phyloP scores from a whole-genome alignment of 805 yeast genomes.

The Candida chilensis region DNA sequence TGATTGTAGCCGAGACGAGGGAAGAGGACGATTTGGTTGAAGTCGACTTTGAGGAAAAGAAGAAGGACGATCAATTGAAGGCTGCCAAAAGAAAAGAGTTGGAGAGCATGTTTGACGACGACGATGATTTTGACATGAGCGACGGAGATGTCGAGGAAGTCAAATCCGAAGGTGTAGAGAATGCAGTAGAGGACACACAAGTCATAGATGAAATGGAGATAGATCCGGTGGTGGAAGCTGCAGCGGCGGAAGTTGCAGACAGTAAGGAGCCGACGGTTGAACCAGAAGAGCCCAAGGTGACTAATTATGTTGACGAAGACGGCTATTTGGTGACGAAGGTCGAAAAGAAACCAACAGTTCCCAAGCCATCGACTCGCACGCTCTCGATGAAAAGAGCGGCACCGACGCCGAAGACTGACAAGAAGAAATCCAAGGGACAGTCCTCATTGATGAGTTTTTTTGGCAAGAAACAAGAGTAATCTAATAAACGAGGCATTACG shows the following conservation, averaged over 20 bases:
- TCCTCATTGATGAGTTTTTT: slow-evolving; percentile 39
- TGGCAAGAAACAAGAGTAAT: slow-evolving; percentile 25
- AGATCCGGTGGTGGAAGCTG: background rate
- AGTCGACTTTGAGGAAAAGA: slow-evolving; percentile 1
- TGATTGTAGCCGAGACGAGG: slow-evolving; percentile 15
- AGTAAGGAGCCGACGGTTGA: slow-evolving; percentile 5
- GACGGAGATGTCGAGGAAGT: slow-evolving; percentile 5
- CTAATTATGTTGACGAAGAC: slow-evolving; percentile 34
- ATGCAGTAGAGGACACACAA: slow-evolving; percentile 1
- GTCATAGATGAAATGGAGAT: background rate
- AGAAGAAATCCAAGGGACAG: slow-evolving; percentile 23
- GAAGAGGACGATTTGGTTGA: slow-evolving; percentile 6
- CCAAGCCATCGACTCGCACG: slow-evolving; percentile 6
- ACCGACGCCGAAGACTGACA: slow-evolving; percentile 7
- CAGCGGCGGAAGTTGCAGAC: slow-evolving; percentile 1
- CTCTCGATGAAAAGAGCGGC: slow-evolving; percentile 6
- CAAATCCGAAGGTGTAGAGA: background rate
- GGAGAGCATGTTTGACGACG: slow-evolving; percentile 23
- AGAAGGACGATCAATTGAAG: slow-evolving; percentile 2
- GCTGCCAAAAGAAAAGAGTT: slow-evolving; percentile 11
- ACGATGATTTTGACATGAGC: slow-evolving; percentile 4
- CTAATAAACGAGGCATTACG: too few species aligned
- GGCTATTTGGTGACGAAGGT: slow-evolving; percentile 35
- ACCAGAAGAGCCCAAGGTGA: slow-evolving; percentile 6
- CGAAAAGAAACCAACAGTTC: slow-evolving; percentile 7